phyloP scores from a whole-genome alignment of 108 stramenopile species.

The Parietichytrium sp. region DNA sequence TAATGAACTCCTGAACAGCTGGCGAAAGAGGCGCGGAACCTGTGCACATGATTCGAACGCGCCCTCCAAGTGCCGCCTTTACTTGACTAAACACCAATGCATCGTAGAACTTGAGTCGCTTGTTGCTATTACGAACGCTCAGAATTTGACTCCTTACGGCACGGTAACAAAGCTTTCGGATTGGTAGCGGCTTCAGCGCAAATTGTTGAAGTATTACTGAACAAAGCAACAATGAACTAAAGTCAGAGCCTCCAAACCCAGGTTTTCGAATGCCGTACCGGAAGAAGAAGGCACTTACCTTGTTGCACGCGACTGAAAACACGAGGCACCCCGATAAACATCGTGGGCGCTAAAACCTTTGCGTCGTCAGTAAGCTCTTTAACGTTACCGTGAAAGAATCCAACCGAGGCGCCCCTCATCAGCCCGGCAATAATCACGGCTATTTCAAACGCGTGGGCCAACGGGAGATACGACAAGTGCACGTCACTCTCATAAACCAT shows the following conservation, averaged over 20 bases:
- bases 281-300: too few species aligned
- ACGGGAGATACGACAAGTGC: constrained; percentile 88
- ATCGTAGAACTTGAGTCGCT: constrained; percentile 81
- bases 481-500: constrained; percentile 64
- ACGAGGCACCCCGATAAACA: constrained; percentile 83
- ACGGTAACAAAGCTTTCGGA: background rate
- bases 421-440: constrained; percentile 66
- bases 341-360: constrained; percentile 80
- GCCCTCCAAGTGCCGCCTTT: constrained; percentile 84
- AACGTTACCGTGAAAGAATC: constrained; percentile 80
- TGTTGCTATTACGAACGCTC: constrained; percentile 51
- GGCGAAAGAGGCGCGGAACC: constrained; percentile 6
- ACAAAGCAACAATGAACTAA: too few species aligned
- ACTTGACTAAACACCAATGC: constrained; percentile 85
- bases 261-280: too few species aligned
- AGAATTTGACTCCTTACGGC: background rate
- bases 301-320: constrained; percentile 90
- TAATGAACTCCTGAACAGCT: background rate
- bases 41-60: constrained; percentile 59
- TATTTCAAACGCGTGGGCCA: constrained; percentile 93
- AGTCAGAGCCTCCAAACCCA: too few species aligned
- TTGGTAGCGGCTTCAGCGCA: background rate
- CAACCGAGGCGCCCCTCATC: constrained; percentile 70
- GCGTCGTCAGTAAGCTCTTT: constrained; percentile 77
- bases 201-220: background rate